Percentiles rank a stretch among this genome's conserved stretches.
Conservation (phyloP, 768 basidiomycete genomes). For the Lentinus brumalis region DNA sequence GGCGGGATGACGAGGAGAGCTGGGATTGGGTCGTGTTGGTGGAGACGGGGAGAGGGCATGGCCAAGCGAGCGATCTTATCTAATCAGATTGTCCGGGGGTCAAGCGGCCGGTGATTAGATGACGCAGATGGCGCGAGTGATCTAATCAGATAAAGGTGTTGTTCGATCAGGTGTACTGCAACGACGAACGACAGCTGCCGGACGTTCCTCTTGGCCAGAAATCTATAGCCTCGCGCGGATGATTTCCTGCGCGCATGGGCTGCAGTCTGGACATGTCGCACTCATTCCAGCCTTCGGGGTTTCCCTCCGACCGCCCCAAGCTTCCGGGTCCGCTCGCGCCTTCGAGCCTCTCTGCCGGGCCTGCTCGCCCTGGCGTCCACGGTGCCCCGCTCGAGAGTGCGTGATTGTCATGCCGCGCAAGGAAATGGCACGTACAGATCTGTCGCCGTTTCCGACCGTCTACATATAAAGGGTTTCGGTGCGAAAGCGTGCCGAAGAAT, state of each 20-base stretch:
- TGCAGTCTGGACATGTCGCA: too few species aligned
- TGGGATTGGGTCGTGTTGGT: constrained; percentile 1
- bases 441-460: constrained; percentile 5
- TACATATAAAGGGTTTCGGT: constrained; percentile 12
- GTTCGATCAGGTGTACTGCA: neutral
- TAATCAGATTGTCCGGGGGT: constrained; percentile 13
- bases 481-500: constrained; percentile 1
- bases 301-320: too few species aligned
- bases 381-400: neutral
- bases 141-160: constrained; percentile 20
- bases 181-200: neutral
- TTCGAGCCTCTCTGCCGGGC: neutral
- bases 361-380: constrained; percentile 7
- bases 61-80: constrained; percentile 14
- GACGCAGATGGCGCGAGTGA: neutral
- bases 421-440: constrained; percentile 6
- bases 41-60: neutral
- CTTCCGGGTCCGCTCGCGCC: too few species aligned
- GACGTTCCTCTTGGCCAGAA: too few species aligned
- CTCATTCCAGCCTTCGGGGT: too few species aligned
- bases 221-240: too few species aligned
- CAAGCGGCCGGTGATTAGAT: constrained; percentile 9
- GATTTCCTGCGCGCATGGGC: neutral
- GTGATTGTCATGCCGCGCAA: constrained; percentile 3
- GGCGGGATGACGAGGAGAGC: neutral